Evolutionary conservation across 768 basidiomycete genomes (phyloP).

Genomic region (Suillus hirtellus): DNA sequence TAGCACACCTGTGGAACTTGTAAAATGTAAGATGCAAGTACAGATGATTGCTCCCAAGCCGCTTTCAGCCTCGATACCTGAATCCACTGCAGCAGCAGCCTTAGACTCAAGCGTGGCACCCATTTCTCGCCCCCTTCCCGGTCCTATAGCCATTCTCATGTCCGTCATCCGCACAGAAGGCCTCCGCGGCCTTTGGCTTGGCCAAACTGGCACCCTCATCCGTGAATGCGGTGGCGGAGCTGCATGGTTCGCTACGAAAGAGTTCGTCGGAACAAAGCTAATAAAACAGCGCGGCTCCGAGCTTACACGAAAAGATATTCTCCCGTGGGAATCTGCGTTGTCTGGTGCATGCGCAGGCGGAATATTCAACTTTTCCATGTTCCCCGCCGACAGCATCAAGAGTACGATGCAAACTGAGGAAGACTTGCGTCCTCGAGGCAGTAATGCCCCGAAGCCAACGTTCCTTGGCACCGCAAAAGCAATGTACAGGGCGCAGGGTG

Average conservation of each 20-base stretch:
- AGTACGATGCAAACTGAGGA: constrained; percentile 93
- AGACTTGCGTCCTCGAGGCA: constrained; percentile 65
- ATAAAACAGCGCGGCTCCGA: constrained; percentile 45
- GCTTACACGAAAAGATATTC: constrained; percentile 47
- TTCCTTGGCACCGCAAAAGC: constrained; percentile 60
- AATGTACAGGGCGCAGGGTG: constrained; percentile 74
- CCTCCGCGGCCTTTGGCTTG: constrained; percentile 90
- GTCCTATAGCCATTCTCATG: constrained; percentile 68
- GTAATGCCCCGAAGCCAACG: constrained; percentile 36
- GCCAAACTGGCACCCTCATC: constrained; percentile 90
- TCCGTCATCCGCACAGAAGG: constrained; percentile 68
- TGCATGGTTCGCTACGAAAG: constrained; percentile 91
- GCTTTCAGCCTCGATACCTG: constrained; percentile 19
- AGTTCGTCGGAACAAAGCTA: constrained; percentile 66
- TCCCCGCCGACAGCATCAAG: constrained; percentile 95
- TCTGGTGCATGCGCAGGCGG: constrained; percentile 87
- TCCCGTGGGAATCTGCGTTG: constrained; percentile 80
- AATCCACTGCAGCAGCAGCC: constrained; percentile 18
- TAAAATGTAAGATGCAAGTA: constrained; percentile 98
- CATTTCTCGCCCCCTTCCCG: constrained; percentile 48
- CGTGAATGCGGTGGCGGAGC: constrained; percentile 91
- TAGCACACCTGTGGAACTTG: constrained; percentile 90
- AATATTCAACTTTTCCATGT: constrained; percentile 83
- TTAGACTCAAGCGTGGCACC: constrained; percentile 11
- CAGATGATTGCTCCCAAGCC: constrained; percentile 64